Conservation (phyloP, 1,284 basidiomycete species). For the Tylopilus orsonianus region DNA sequence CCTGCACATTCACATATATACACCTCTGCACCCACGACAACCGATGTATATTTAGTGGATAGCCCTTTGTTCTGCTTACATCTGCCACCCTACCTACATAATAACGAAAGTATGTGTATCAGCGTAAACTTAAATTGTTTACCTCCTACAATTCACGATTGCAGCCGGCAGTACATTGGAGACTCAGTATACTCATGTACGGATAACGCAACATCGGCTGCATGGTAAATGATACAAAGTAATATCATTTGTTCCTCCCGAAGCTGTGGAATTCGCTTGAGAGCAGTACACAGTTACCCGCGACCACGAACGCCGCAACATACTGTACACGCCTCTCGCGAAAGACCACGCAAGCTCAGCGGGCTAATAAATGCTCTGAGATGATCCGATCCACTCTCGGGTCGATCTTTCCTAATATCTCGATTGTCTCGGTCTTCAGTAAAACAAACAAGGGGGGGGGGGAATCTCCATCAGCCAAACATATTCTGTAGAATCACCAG, state of each 20-base stretch:
- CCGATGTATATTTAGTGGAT: constrained; percentile 28
- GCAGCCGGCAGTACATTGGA: neutral
- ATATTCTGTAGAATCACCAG: neutral
- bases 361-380: constrained; percentile 20
- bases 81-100: neutral
- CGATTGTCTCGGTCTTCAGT: constrained; percentile 26
- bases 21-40: constrained; percentile 2
- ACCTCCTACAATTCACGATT: neutral
- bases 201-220: too few species aligned
- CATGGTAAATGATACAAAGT: too few species aligned
- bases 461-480: constrained; percentile 5
- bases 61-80: constrained; percentile 5
- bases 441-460: too few species aligned
- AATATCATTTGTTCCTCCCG: too few species aligned
- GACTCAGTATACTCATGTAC: too few species aligned
- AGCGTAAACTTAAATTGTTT: constrained; percentile 2
- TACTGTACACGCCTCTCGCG: neutral
- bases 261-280: too few species aligned
- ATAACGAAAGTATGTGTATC: neutral
- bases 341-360: constrained; percentile 9
- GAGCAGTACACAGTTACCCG: too few species aligned
- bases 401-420: constrained; percentile 25
- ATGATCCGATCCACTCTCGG: constrained; percentile 30
- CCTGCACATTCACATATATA: constrained; percentile 9
- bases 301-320: too few species aligned